phyloP scores from a whole-genome alignment of 2,329 filamentous ascomycete species.

The Ophiostoma tasmaniense region DNA sequence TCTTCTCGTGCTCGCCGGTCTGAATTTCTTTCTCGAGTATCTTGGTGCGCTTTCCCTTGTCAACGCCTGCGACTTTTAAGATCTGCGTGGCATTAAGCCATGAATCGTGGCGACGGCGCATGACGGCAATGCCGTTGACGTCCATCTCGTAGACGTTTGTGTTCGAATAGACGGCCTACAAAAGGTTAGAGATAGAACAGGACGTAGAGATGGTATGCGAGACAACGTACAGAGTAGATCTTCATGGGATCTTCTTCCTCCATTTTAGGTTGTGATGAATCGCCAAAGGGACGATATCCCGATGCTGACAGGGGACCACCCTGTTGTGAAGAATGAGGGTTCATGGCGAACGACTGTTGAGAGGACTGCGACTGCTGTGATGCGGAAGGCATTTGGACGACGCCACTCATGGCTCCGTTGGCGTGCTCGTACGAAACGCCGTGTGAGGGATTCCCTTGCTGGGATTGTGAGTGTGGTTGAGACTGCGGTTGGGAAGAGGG shows the following conservation, averaged over 20 bases:
- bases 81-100: constrained; percentile 99
- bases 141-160: constrained; percentile 99
- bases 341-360: constrained; percentile 50
- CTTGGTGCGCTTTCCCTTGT: constrained; percentile 96
- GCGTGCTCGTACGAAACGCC: constrained; percentile 20
- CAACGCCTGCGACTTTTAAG: constrained; percentile 90
- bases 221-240: constrained; percentile 52
- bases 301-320: constrained; percentile 28
- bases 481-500: constrained; percentile 11
- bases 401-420: constrained; percentile 12
- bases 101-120: constrained; percentile 89
- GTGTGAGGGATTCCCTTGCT: constrained; percentile 10
- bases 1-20: constrained; percentile 93
- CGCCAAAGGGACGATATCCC: constrained; percentile 34
- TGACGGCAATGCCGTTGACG: constrained; percentile 84
- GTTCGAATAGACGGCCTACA: constrained; percentile 76
- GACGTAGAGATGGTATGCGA: neutral
- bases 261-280: constrained; percentile 26
- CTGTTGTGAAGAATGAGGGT: constrained; percentile 42
- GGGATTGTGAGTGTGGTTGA: constrained; percentile 15
- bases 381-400: constrained; percentile 22
- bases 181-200: neutral
- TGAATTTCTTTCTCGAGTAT: constrained; percentile 97
- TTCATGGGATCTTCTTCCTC: constrained; percentile 39
- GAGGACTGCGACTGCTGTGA: constrained; percentile 32